Base-by-base conservation (phyloP, 176 grass and related monocot species). In the Carex kokanica region DNA sequence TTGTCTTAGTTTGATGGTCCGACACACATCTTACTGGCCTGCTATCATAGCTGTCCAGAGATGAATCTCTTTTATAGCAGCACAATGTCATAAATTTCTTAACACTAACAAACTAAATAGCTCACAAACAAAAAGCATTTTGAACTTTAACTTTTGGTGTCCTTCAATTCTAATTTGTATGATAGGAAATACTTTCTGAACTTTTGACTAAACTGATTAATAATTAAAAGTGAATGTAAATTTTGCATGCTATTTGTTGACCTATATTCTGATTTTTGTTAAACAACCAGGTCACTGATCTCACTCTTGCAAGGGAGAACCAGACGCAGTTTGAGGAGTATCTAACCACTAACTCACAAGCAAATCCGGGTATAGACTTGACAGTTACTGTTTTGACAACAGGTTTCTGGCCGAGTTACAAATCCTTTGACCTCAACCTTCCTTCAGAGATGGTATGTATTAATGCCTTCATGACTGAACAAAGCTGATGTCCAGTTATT, bases 401-500 rank as follows among this genome's bases (percentile, higher is more conserved):
- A 63, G 96, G 96, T 81, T 95, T 99, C 80, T 99, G 96, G 96
- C 96, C 96, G 62, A 99, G 89, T 80, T 99, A 99, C 83, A 98
- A 95, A 86, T 95, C 88, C 53, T 95, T 92, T 81, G 96, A 99
- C 60, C 94, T 99, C 67, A 98, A 95, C 83, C 96, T 98, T 87
- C 96, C 91, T 85, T 89, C 89, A 57, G 96, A 99, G 86, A 95
- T 99, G 96, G 96, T 99, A 88, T 86, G 60, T 32, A 70, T 67
- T 38, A 24, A 0, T 81, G 1, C 69, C 84, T 87, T 70, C 78
- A 78, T 77, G 8, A 74, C 57, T 8, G 38, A 58, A 13, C 23
- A 78, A 31, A 88, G 45, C 54, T 77, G 17, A 27, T 75, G 2
- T 41, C 65, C 36, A 59, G 55, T 5, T 15, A 14, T 13, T 18